These are phyloP conservation scores for Furculomyces boomerangus DNA, from an alignment of 371 early-diverging fungal genomes.

Conservation along the genomic window DNA sequence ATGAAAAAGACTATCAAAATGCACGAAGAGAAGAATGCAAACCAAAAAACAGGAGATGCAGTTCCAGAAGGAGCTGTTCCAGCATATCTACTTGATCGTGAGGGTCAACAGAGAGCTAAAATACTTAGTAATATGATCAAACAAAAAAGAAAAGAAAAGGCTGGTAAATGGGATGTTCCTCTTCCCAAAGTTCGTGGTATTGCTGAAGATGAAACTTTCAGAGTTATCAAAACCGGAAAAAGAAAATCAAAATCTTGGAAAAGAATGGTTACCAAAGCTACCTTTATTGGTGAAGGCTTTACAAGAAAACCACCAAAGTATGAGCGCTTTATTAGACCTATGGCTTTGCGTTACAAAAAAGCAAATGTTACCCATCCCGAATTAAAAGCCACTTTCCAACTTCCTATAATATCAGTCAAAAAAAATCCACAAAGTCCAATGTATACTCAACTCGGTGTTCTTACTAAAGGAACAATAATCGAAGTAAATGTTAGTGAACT, in stretches of 20 bases:
- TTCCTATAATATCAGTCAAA: constrained; percentile 98
- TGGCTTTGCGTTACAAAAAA: constrained; percentile 97
- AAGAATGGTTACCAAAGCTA: constrained; percentile 98
- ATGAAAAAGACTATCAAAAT: constrained; percentile 98
- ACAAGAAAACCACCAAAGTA: constrained; percentile 99
- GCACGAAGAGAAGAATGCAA: constrained; percentile 90
- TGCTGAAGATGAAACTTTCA: constrained; percentile 99
- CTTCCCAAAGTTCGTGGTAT: constrained; percentile 97
- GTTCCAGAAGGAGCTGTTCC: constrained; percentile 95
- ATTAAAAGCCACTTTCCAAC: constrained; percentile 93
- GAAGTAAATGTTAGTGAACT: constrained; percentile 98
- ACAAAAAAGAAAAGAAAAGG: constrained; percentile 99
- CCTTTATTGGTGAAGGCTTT: constrained; percentile 98
- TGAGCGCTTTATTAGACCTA: constrained; percentile 99
- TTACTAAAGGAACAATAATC: constrained; percentile 98
- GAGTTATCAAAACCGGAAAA: constrained; percentile 95
- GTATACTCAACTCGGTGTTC: constrained; percentile 96
- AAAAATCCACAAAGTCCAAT: constrained; percentile 97
- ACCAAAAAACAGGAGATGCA: constrained; percentile 65
- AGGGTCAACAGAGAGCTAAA: constrained; percentile 90
- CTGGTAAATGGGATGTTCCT: constrained; percentile 97
- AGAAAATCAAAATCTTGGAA: constrained; percentile 94
- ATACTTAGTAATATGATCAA: constrained; percentile 98
- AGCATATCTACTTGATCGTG: constrained; percentile 97
- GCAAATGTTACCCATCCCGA: constrained; percentile 99